Percentiles rank a stretch among this genome's conserved stretches.
phyloP scores from a whole-genome alignment of 371 early-diverging fungal genomes.

The Parasitella parasitica region DNA sequence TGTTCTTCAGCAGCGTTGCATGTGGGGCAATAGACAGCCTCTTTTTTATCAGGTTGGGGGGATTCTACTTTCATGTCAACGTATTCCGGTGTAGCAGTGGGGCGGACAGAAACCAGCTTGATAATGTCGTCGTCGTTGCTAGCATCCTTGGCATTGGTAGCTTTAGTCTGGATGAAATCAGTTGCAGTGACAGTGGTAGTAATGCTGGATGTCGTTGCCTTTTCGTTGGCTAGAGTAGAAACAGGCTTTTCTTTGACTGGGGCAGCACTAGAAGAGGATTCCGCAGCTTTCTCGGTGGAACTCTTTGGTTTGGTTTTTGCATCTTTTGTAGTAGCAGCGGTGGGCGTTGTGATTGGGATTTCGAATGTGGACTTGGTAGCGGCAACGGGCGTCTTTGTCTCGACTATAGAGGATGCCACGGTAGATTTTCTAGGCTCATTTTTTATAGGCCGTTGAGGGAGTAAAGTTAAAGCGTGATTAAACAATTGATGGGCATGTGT shows the following conservation, averaged over 20 bases:
- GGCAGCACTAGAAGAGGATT: neutral
- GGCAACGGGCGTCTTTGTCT: neutral
- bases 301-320: neutral
- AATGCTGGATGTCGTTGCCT: neutral
- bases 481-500: neutral
- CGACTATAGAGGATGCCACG: neutral
- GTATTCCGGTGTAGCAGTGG: neutral
- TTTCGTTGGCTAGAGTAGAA: neutral
- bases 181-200: neutral
- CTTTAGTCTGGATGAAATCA: neutral
- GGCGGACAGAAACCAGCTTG: neutral
- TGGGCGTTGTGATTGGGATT: neutral
- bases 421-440: neutral
- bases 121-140: neutral
- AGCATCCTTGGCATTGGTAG: neutral
- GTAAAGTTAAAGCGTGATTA: neutral
- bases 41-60: neutral
- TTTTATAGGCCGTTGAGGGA: neutral
- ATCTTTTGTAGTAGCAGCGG: neutral
- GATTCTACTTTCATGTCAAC: neutral
- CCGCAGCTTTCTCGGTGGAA: neutral
- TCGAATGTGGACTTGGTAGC: neutral
- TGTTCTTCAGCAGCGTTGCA: slow-evolving; percentile 6
- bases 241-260: neutral
- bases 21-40: slow-evolving; percentile 1